These are phyloP conservation scores for Podaxis sp. DNA, from an alignment of 768 basidiomycete species.

Conservation along the genomic window DNA sequence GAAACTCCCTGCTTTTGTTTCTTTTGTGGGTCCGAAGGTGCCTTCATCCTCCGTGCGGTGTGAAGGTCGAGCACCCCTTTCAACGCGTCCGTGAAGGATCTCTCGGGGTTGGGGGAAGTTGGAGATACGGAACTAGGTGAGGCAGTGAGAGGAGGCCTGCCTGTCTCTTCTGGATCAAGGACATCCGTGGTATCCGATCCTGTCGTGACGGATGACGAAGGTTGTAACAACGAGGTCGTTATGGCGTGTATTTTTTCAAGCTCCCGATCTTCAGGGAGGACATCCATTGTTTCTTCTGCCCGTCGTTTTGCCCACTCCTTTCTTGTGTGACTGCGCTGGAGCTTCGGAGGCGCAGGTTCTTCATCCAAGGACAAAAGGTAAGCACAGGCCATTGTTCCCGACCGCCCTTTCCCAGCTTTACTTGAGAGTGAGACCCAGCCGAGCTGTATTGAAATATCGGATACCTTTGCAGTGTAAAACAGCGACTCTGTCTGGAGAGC, in stretches of 20 bases:
- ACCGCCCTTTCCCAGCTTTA: slow-evolving; percentile 78
- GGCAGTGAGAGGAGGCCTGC: neutral
- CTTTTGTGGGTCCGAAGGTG: slow-evolving; percentile 29
- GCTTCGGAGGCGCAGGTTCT: slow-evolving; percentile 43
- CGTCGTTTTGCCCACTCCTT: slow-evolving; percentile 48
- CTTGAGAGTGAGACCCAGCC: neutral
- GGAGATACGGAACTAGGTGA: slow-evolving; percentile 1
- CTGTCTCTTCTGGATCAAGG: neutral
- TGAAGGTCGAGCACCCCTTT: slow-evolving; percentile 65
- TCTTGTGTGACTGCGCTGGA: slow-evolving; percentile 43
- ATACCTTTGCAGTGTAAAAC: slow-evolving; percentile 88
- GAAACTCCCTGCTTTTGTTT: slow-evolving; percentile 57
- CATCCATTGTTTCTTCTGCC: slow-evolving; percentile 48
- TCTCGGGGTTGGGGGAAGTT: slow-evolving; percentile 21
- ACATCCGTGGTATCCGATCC: neutral
- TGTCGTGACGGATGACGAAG: neutral
- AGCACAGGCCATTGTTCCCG: slow-evolving; percentile 82
- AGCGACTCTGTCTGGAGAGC: slow-evolving; percentile 62
- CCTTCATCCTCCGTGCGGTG: slow-evolving; percentile 68
- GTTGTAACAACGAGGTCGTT: slow-evolving; percentile 3
- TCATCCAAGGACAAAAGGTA: slow-evolving; percentile 67
- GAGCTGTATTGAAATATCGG: neutral
- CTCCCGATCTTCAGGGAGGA: slow-evolving; percentile 42
- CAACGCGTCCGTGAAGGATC: slow-evolving; percentile 38
- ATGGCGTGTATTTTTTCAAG: slow-evolving; percentile 16